Evolutionary conservation across 2,329 filamentous ascomycete genomes (phyloP).

Genomic region (Alternaria gansuensis): DNA sequence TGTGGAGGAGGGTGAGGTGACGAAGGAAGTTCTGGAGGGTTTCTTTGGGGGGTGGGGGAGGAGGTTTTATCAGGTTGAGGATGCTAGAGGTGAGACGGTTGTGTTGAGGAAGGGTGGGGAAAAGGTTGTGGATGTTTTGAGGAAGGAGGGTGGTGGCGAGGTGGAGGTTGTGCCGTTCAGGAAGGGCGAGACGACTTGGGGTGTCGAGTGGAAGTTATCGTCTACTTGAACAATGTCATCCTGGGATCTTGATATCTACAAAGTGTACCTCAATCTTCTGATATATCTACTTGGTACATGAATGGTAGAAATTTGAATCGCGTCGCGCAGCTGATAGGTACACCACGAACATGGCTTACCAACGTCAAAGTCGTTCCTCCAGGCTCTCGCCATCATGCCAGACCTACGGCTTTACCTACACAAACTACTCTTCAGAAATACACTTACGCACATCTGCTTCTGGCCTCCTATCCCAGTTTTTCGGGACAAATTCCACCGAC

Average conservation of each 20-base stretch:
- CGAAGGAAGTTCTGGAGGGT: slow-evolving; percentile 62
- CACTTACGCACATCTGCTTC: neutral
- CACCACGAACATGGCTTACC: neutral
- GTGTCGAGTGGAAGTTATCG: slow-evolving; percentile 52
- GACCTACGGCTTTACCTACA: neutral
- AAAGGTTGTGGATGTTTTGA: slow-evolving; percentile 64
- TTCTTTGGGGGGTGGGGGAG: slow-evolving; percentile 68
- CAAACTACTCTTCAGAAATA: neutral
- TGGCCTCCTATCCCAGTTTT: slow-evolving; percentile 24
- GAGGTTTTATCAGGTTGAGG: slow-evolving; percentile 64
- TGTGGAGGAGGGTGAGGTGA: slow-evolving; percentile 64
- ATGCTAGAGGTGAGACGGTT: slow-evolving; percentile 60
- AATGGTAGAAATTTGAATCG: neutral
- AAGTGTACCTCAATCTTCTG: neutral
- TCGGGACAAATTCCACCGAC: slow-evolving; percentile 23
- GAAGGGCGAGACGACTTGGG: slow-evolving; percentile 69
- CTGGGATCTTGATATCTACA: neutral
- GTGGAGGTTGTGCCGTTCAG: slow-evolving; percentile 73
- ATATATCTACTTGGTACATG: accelerated
- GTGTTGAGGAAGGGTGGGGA: slow-evolving; percentile 65
- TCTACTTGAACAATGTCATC: neutral
- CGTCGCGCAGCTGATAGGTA: neutral
- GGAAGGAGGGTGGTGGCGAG: slow-evolving; percentile 57
- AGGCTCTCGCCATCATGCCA: neutral
- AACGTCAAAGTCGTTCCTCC: neutral